Conservation (phyloP, 2,329 filamentous ascomycete genomes). For the Talaromyces sp. region DNA sequence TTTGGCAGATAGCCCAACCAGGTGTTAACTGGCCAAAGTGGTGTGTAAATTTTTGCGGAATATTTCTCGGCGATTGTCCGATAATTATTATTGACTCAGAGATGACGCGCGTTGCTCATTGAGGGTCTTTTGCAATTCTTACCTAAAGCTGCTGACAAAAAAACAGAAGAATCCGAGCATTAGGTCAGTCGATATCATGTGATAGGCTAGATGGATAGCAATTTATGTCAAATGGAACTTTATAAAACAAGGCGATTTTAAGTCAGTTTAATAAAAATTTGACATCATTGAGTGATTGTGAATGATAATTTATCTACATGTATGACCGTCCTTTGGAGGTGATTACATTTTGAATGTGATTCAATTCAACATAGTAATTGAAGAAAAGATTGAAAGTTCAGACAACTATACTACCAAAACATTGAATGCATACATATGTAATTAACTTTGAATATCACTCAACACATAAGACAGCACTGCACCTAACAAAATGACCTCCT, state of each 20-base stretch:
- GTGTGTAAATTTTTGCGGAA: not conserved
- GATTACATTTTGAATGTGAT: not conserved
- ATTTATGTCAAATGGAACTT: not conserved
- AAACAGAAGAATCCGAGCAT: not conserved
- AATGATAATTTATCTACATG: too few relatives aligned
- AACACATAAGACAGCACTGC: not conserved
- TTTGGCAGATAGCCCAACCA: not conserved
- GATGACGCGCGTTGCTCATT: not conserved
- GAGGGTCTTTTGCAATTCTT: not conserved
- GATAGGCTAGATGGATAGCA: not conserved
- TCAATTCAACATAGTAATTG: not conserved
- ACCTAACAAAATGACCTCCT: not conserved
- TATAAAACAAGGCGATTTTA: too few relatives aligned
- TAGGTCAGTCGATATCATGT: not conserved
- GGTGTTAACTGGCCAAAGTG: not conserved
- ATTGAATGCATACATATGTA: not conserved
- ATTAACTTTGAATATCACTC: not conserved
- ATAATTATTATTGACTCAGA: not conserved
- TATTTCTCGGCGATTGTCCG: not conserved
- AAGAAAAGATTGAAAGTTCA: not conserved
- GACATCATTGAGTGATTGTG: too few relatives aligned
- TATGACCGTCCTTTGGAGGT: too few relatives aligned
- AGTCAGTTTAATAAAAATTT: not conserved
- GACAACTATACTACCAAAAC: not conserved
- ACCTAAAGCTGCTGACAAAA: not conserved